A percentile compares a stretch with the other conserved stretches of the same genome.
These are phyloP conservation scores for Leonotis leonurus DNA, from an alignment of 257 asterid species.

Conservation along the genomic window DNA sequence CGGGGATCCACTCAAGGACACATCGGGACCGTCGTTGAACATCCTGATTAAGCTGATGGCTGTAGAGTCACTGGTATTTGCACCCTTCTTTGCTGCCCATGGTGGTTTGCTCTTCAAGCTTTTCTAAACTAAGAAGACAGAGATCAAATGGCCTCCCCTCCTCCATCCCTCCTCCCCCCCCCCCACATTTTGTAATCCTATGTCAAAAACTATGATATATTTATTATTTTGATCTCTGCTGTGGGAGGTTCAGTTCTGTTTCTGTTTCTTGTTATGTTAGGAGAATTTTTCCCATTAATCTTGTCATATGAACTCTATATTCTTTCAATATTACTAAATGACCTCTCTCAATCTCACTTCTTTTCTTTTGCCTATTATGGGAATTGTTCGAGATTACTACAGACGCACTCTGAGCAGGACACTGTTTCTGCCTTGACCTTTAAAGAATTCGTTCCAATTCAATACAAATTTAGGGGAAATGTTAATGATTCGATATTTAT, in stretches of 20 bases:
- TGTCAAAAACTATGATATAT: background rate
- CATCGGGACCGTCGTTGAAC: conserved; percentile 56
- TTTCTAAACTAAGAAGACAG: background rate
- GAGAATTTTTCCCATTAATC: too few species aligned
- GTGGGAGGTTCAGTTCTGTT: background rate
- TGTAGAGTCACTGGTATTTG: conserved; percentile 52
- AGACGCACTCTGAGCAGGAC: too few species aligned
- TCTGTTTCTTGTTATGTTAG: background rate
- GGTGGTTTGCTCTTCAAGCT: conserved; percentile 57
- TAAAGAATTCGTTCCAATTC: too few species aligned
- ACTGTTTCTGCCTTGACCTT: too few species aligned
- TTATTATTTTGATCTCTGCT: background rate
- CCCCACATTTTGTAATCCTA: conserved; percentile 26
- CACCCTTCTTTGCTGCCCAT: conserved; percentile 59
- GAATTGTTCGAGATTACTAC: background rate
- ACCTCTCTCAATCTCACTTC: background rate
- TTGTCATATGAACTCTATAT: too few species aligned
- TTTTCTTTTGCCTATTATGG: background rate
- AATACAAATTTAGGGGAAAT: too few species aligned
- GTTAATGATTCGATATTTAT: too few species aligned
- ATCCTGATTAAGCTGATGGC: conserved; percentile 59
- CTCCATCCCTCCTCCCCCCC: background rate
- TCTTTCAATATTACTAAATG: background rate
- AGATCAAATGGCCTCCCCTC: background rate
- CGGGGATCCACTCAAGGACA: conserved; percentile 55